A percentile compares a stretch with the other conserved stretches of the same genome.
Evolutionary conservation across 2,329 filamentous ascomycete species (phyloP).

Genomic region (Lizonia empirigonia): DNA sequence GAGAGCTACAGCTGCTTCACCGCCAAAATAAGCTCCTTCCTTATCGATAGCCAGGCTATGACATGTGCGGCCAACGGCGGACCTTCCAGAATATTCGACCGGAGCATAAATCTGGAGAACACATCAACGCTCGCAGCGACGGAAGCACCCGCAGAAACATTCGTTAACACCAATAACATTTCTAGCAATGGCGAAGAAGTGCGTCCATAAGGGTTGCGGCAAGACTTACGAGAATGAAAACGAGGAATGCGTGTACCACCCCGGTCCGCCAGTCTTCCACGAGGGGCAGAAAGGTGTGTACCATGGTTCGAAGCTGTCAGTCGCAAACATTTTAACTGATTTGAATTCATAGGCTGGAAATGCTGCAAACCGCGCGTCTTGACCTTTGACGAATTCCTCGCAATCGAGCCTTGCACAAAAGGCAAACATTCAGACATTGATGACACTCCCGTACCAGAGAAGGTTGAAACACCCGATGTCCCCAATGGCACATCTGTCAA

Average conservation of each 20-base stretch:
- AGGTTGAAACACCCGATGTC: slow-evolving; percentile 56
- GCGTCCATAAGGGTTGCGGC: slow-evolving; percentile 94
- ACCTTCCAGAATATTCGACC: slow-evolving; percentile 46
- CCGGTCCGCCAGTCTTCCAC: slow-evolving; percentile 88
- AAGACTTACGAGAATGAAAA: slow-evolving; percentile 82
- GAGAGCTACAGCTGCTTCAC: slow-evolving; percentile 19
- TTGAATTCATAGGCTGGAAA: slow-evolving; percentile 78
- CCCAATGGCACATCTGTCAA: slow-evolving; percentile 40
- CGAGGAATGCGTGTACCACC: slow-evolving; percentile 89
- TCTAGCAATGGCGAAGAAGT: slow-evolving; percentile 73
- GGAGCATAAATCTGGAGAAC: slow-evolving; percentile 22
- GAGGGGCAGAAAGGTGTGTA: slow-evolving; percentile 92
- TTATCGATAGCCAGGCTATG: slow-evolving; percentile 13
- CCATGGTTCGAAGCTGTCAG: not conserved
- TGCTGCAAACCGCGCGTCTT: slow-evolving; percentile 97
- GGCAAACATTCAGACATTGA: slow-evolving; percentile 93
- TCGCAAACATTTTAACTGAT: slow-evolving; percentile 13
- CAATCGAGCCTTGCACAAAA: slow-evolving; percentile 87
- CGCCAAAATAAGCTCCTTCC: slow-evolving; percentile 11
- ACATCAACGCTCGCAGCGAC: slow-evolving; percentile 16
- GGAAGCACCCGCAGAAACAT: slow-evolving; percentile 11
- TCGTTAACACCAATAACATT: slow-evolving; percentile 2
- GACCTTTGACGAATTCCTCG: slow-evolving; percentile 97
- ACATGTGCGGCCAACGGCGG: slow-evolving; percentile 9
- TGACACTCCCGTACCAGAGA: slow-evolving; percentile 62